A percentile compares a stretch with the other conserved stretches of the same genome.
These are phyloP conservation scores for Litchi chinensis DNA, from an alignment of 345 rosid genomes.

Conservation along the genomic window DNA sequence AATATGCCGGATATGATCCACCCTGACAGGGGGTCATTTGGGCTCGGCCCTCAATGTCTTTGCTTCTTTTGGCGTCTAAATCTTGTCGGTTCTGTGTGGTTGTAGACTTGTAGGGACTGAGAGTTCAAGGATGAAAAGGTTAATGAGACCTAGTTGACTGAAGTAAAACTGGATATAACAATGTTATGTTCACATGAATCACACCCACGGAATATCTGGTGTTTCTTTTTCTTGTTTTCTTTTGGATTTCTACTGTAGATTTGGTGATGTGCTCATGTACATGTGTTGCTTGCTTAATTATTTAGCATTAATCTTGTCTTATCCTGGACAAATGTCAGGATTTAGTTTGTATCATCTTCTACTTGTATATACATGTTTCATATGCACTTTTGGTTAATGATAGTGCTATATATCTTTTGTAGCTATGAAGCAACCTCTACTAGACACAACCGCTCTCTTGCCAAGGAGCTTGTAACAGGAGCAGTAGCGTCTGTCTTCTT, in stretches of 20 bases:
- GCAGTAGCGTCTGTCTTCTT: constrained; percentile 79
- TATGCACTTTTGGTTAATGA: not conserved
- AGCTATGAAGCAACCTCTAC: constrained; percentile 93
- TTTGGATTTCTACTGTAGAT: not conserved
- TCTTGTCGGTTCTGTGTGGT: not conserved
- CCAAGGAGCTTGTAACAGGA: constrained; percentile 71
- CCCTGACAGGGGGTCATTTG: constrained; percentile 1
- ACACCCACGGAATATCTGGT: not conserved
- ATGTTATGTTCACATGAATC: too few relatives aligned
- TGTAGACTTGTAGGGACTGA: too few relatives aligned
- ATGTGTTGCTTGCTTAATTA: not conserved
- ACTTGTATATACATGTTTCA: not conserved
- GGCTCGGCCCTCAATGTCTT: not conserved
- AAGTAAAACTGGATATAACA: not conserved
- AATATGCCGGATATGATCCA: not conserved
- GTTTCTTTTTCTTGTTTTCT: not conserved
- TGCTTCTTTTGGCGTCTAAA: not conserved
- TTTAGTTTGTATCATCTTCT: not conserved
- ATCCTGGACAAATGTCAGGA: not conserved
- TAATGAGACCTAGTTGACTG: not conserved
- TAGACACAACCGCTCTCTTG: constrained; percentile 66
- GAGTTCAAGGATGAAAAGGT: not conserved
- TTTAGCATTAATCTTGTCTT: not conserved
- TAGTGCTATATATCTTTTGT: constrained; percentile 20
- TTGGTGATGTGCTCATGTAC: not conserved